Conservation (phyloP, 1,284 basidiomycete genomes). For the Pyrrhoderma lamaoense region DNA sequence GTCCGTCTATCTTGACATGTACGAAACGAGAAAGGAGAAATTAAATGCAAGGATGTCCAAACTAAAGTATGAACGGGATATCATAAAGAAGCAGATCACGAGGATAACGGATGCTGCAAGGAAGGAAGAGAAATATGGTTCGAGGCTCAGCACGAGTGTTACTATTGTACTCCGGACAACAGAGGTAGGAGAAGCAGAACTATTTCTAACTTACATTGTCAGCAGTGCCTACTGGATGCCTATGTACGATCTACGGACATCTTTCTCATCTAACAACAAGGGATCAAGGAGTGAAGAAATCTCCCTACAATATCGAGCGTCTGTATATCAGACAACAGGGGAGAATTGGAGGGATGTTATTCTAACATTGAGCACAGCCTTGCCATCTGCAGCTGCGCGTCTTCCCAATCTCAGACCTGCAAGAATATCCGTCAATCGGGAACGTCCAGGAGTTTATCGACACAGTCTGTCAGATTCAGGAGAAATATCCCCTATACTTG, state of each 20-base stretch:
- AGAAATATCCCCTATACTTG: too few relatives aligned
- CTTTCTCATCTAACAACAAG: conserved; percentile 27
- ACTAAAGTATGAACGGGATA: too few relatives aligned
- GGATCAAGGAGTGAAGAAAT: conserved; percentile 38
- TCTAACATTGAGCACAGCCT: conserved; percentile 48
- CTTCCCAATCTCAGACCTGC: conserved; percentile 21
- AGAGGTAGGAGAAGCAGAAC: conserved; percentile 30
- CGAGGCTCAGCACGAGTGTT: conserved; percentile 32
- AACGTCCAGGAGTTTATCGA: too few relatives aligned
- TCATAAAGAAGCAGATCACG: too few relatives aligned
- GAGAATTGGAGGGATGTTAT: conserved; percentile 49
- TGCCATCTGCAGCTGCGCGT: conserved; percentile 19
- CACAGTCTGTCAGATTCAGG: too few relatives aligned
- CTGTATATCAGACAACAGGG: conserved; percentile 47
- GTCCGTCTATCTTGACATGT: too few relatives aligned
- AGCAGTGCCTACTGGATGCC: conserved; percentile 42
- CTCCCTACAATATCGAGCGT: conserved; percentile 41
- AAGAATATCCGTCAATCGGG: conserved; percentile 20
- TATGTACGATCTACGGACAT: conserved; percentile 50
- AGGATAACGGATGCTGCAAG: too few relatives aligned
- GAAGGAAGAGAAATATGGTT: too few relatives aligned
- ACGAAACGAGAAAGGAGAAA: too few relatives aligned
- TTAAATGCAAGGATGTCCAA: too few relatives aligned
- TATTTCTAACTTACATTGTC: conserved; percentile 54
- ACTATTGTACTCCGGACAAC: conserved; percentile 34